Percentiles rank a stretch among this genome's conserved stretches.
Conservation (phyloP, 1,139 yeast genomes). For the Geotrichum aggregatum region DNA sequence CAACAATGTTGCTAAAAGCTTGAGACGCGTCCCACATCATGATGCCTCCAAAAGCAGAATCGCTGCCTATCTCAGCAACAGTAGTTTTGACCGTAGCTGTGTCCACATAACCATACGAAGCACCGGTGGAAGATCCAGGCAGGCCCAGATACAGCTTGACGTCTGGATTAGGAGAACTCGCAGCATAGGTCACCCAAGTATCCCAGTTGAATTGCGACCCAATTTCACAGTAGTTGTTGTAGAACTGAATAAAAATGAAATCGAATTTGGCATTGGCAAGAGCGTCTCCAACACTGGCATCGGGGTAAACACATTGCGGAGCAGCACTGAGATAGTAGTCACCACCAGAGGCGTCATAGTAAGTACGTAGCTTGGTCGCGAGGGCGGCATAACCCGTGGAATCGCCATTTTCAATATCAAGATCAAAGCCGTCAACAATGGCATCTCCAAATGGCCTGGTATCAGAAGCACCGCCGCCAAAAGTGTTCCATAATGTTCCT, state of each 20-base stretch:
- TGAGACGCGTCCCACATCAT: constrained; percentile 92
- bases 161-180: constrained; percentile 53
- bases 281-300: constrained; percentile 68
- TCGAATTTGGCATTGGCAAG: constrained; percentile 62
- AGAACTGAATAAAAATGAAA: constrained; percentile 85
- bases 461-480: constrained; percentile 66
- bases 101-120: constrained; percentile 54
- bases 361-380: constrained; percentile 49
- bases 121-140: constrained; percentile 65
- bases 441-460: constrained; percentile 71
- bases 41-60: constrained; percentile 68
- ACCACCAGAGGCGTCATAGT: constrained; percentile 41
- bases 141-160: constrained; percentile 63
- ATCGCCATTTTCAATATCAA: constrained; percentile 58
- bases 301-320: constrained; percentile 93
- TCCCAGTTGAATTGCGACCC: constrained; percentile 53
- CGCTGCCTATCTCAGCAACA: constrained; percentile 19
- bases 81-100: constrained; percentile 27
- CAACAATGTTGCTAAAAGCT: constrained; percentile 41
- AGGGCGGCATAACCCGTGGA: constrained; percentile 53
- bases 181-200: constrained; percentile 71
- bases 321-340: constrained; percentile 80
- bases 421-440: constrained; percentile 64
- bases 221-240: constrained; percentile 71
- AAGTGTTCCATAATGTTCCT: constrained; percentile 69